These are phyloP conservation scores for Schizonepeta tenuifolia DNA, from an alignment of 257 asterid species.

Conservation along the genomic window DNA sequence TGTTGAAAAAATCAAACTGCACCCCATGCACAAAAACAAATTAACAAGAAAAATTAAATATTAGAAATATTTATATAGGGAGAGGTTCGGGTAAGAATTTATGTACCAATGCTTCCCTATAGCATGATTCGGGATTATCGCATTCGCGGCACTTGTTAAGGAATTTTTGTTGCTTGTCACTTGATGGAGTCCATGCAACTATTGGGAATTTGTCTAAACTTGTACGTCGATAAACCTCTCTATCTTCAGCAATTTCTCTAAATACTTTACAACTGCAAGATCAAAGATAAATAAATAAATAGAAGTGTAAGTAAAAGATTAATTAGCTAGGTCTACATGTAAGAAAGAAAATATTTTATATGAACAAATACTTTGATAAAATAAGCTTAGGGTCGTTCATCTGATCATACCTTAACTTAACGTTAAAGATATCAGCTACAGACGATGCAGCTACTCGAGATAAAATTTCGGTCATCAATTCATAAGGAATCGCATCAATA, in stretches of 20 bases:
- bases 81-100: no score
- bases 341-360: no score
- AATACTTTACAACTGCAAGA: slow-evolving; percentile 11
- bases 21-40: background rate
- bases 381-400: no score
- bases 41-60: no score
- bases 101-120: slow-evolving; percentile 42
- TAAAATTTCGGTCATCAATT: background rate
- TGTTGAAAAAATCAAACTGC: slow-evolving; percentile 22
- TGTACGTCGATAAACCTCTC: slow-evolving; percentile 4
- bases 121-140: slow-evolving; percentile 31
- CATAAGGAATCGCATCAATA: background rate
- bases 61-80: no score
- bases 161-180: background rate
- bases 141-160: slow-evolving; percentile 21
- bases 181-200: background rate
- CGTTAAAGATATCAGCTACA: background rate
- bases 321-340: no score
- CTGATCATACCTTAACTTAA: background rate
- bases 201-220: slow-evolving; percentile 30
- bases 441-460: background rate
- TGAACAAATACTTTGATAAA: no score
- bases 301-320: no score
- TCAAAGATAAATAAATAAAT: background rate
- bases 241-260: slow-evolving; percentile 27